Base-by-base conservation (phyloP, 768 basidiomycete genomes). In the Tylopilus intermedius region DNA sequence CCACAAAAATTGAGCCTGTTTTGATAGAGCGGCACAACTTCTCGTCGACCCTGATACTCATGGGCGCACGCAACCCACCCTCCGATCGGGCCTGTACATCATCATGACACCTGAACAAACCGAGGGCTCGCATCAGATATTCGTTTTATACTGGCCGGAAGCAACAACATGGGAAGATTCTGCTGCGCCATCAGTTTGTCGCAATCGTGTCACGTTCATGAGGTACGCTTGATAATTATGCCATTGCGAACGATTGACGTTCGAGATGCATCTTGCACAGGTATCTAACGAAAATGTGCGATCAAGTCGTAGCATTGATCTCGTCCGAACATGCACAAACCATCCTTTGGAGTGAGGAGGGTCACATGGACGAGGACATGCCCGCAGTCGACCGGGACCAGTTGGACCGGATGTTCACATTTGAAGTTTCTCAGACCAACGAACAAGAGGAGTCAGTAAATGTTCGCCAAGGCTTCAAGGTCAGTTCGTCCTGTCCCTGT, bases 121-220 rank as follows among this genome's bases (percentile, higher is more conserved):
- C 0, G 45, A 10, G 13, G 29, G 5, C 2, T 30, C 30, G 7
- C 62, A 70, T 24, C 60, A 69, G 24, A 46, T 78, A 7, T 80
- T 78, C 45, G 72, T 81, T 11, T 57, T 84, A 6, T 83, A 80
- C 51, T 85, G 84, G 83, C 82, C 82, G 0, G 80, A 85, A 53
- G 71, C 78, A 29, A 72, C 67, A 0, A 83, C 82, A 0, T 84
- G 83, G 83, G 62, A 77, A 29, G 80, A 83, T 60, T 64, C 70
- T 14, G 75, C 79, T 0, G 33, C 66, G 6, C 67, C 74, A 1
- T 67, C 79, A 4, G 73, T 79, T 43, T 60, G 71, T 27, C 73
- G 76, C 3, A 84, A 83, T 65, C 72, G 83, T 8, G 69, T 78
- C 3, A 81, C 81, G 0, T 84, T 84, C 57, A 83, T 84, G 80